phyloP scores from a whole-genome alignment of 257 asterid genomes.

The Ballota nigra region DNA sequence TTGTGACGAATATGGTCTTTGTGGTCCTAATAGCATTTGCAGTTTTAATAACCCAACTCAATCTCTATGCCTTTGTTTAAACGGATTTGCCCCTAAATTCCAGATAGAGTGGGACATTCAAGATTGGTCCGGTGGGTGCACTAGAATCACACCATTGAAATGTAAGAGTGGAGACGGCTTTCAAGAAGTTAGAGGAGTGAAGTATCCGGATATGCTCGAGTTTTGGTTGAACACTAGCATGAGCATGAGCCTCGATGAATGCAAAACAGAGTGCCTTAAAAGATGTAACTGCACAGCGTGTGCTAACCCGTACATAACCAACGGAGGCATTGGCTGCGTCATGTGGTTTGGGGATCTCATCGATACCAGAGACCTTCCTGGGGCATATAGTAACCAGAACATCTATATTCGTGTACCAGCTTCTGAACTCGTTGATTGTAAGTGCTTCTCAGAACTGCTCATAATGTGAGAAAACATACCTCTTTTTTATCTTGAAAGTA shows the following conservation, averaged over 20 bases:
- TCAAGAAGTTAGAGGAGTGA: constrained; percentile 19
- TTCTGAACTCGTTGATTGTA: constrained; percentile 17
- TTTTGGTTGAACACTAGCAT: constrained; percentile 20
- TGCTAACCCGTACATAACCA: constrained; percentile 27
- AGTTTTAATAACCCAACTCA: neutral
- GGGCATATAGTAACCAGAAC: constrained; percentile 4
- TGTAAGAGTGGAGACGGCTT: constrained; percentile 30
- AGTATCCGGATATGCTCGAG: constrained; percentile 27
- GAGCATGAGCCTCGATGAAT: constrained; percentile 33
- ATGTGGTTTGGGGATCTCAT: constrained; percentile 37
- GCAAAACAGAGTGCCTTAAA: constrained; percentile 28
- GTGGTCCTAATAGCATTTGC: constrained; percentile 37
- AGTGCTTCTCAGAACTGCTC: neutral
- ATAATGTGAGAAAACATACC: neutral
- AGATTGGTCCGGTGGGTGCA: constrained; percentile 36
- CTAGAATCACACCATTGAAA: constrained; percentile 10
- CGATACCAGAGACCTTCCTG: constrained; percentile 13
- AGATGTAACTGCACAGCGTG: constrained; percentile 33
- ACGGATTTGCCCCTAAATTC: constrained; percentile 22
- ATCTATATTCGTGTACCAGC: constrained; percentile 21
- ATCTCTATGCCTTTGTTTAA: constrained; percentile 26
- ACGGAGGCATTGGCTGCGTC: constrained; percentile 32
- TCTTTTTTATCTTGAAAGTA: neutral
- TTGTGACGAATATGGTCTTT: constrained; percentile 27
- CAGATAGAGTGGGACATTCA: constrained; percentile 21